Evolutionary conservation across 495 filamentous ascomycete genomes (phyloP).

Genomic region (Parathielavia appendiculata): DNA sequence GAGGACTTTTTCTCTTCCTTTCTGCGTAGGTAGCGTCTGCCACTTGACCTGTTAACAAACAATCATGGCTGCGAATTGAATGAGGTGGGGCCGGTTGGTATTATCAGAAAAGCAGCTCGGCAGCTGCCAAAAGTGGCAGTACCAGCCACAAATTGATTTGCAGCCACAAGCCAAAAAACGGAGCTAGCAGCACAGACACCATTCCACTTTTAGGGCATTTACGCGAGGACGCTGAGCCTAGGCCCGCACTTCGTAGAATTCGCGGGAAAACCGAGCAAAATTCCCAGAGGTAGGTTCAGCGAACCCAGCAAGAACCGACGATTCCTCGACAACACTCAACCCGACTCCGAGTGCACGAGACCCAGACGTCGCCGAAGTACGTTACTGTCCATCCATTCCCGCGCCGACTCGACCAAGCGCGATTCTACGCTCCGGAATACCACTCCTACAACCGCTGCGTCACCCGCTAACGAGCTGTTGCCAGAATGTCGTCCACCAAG

Average conservation of each 20-base stretch:
- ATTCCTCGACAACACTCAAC: slow-evolving; percentile 32
- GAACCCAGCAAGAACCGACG: slow-evolving; percentile 29
- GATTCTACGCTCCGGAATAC: not conserved
- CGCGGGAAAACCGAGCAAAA: slow-evolving; percentile 34
- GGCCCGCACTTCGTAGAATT: slow-evolving; percentile 34
- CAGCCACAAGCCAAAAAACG: slow-evolving; percentile 10
- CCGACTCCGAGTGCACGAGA: slow-evolving; percentile 31
- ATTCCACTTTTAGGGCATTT: slow-evolving; percentile 28
- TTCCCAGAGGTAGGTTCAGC: slow-evolving; percentile 29
- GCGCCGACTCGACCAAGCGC: slow-evolving; percentile 2
- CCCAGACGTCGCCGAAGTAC: slow-evolving; percentile 32
- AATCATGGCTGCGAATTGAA: too few relatives aligned
- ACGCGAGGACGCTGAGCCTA: slow-evolving; percentile 30
- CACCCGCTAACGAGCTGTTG: slow-evolving; percentile 16
- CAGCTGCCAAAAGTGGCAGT: slow-evolving; percentile 11
- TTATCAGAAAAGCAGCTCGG: not conserved
- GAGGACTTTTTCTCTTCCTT: too few relatives aligned
- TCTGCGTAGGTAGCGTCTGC: too few relatives aligned
- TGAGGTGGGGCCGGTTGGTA: too few relatives aligned
- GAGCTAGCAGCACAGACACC: slow-evolving; percentile 8
- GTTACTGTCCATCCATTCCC: slow-evolving; percentile 20
- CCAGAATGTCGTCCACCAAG: slow-evolving; percentile 69
- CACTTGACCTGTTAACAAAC: not conserved
- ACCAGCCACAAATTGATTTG: not conserved
- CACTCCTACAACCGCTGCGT: not conserved